Evolutionary conservation across 2,329 filamentous ascomycete species (phyloP), one percentile per base, ranked within the genome.

Genomic region (Phyllosticta paracitricarpa): DNA sequence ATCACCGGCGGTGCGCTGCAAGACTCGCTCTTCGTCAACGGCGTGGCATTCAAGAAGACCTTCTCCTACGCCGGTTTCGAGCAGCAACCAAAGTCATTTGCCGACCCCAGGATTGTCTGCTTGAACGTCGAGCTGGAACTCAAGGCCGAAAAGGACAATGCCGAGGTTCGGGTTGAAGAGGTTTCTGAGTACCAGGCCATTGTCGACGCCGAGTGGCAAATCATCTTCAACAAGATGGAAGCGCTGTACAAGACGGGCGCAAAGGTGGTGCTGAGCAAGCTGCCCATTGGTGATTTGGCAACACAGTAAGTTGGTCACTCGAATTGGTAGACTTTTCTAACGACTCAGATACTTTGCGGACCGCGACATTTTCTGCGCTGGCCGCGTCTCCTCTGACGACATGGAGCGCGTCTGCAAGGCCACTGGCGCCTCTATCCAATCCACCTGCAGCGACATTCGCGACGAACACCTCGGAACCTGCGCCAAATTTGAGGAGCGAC

Each of bases 141-240:
- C 68, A 99, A 99, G 85, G 93, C 90, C 64, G 94, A 99, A 77
- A 99, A 97, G 82, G 94, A 99, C 79, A 99, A 99, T 71, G 94
- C 94, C 63, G 94, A 99, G 80, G 91, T 99, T 65, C 88, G 94
- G 63, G 92, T 99, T 62, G 94, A 97, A 78, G 92, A 97, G 77
- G 94, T 99, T 58, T 96, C 93, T 22, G 94, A 99, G 78, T 99
- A 99, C 80, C 94, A 99, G 79, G 94, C 94, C 65, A 97, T 99
- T 68, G 94, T 99, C 73, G 94, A 99, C 72, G 94, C 94, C 30
- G 94, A 99, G 78, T 99, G 94, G 94, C 91, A 97, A 77, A 99
- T 99, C 73, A 99, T 99, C 76, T 97, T 88, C 85, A 93, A 97
- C 82, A 99, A 99, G 83, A 89, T 99, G 74, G 94, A 99, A 79